Percentiles rank a stretch among this genome's conserved stretches.
These are phyloP conservation scores for Diutina mesorugosa DNA, from an alignment of 1,139 yeast species.

Conservation along the genomic window DNA sequence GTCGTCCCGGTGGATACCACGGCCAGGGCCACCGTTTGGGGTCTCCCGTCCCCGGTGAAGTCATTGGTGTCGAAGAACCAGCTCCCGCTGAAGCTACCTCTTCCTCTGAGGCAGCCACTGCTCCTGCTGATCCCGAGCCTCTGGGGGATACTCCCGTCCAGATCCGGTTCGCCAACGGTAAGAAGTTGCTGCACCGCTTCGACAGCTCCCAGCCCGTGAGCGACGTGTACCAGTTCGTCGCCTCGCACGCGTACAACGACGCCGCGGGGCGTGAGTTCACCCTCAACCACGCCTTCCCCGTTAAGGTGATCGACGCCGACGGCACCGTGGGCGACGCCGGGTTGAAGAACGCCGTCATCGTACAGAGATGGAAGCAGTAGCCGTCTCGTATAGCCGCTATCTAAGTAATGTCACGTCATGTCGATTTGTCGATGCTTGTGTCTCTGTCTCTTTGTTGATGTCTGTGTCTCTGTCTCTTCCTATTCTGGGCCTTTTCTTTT, in stretches of 20 bases:
- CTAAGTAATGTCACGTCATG: too few relatives aligned
- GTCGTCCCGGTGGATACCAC: conserved; percentile 52
- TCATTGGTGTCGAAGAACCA: conserved; percentile 4
- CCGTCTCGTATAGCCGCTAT: too few relatives aligned
- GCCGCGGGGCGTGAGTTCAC: conserved; percentile 37
- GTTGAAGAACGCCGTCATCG: conserved; percentile 73
- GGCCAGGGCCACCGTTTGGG: conserved; percentile 90
- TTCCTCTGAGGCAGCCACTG: conserved; percentile 7
- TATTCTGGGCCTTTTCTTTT: too few relatives aligned
- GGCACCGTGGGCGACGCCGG: conserved; percentile 63
- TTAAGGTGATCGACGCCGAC: conserved; percentile 52
- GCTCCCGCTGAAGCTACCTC: conserved; percentile 10
- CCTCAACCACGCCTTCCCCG: conserved; percentile 77
- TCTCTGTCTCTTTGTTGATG: too few relatives aligned
- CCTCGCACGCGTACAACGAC: conserved; percentile 26
- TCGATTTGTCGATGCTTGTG: too few relatives aligned
- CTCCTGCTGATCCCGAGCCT: conserved; percentile 15
- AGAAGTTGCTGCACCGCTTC: conserved; percentile 52
- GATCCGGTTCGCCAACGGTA: conserved; percentile 77
- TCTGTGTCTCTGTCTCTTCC: too few relatives aligned
- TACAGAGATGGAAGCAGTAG: conserved; percentile 56
- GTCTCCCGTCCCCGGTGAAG: conserved; percentile 72
- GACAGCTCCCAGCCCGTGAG: conserved; percentile 55
- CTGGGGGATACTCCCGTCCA: conserved; percentile 70
- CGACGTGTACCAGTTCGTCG: conserved; percentile 57